These are phyloP conservation scores for Spathaspora hagerdaliae DNA, from an alignment of 805 yeast genomes.

Conservation along the genomic window DNA sequence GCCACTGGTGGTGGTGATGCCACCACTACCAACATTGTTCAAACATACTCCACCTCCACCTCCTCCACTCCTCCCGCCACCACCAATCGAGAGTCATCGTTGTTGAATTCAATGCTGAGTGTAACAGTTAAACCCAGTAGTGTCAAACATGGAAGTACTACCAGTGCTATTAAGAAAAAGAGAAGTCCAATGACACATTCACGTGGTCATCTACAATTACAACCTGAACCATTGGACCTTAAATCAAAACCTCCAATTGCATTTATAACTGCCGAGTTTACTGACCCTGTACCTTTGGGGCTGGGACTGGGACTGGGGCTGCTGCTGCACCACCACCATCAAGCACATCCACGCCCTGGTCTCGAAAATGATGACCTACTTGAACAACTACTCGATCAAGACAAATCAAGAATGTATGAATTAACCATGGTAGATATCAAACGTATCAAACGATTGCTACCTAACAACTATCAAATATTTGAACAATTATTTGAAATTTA, in stretches of 20 bases:
- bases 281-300: no score
- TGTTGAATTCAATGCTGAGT: background rate
- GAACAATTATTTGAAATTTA: slow-evolving; percentile 4
- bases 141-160: no score
- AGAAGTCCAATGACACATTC: background rate
- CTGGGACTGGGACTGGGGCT: no score
- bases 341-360: background rate
- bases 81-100: background rate
- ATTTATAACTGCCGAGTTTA: slow-evolving; percentile 1
- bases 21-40: background rate
- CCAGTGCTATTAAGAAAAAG: no score
- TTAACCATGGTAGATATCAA: slow-evolving; percentile 9
- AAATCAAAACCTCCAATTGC: slow-evolving; percentile 1
- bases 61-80: background rate
- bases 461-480: slow-evolving; percentile 3
- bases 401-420: slow-evolving; percentile 3
- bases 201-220: background rate
- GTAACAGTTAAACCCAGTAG: background rate
- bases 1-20: background rate
- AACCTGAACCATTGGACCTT: slow-evolving; percentile 1
- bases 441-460: slow-evolving; percentile 9
- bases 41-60: background rate
- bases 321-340: background rate
- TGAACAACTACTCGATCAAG: slow-evolving; percentile 2
- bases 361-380: slow-evolving; percentile 1